These are phyloP conservation scores for Cladophialophora bantiana DNA, from an alignment of 2,329 filamentous ascomycete species.

Conservation along the genomic window DNA sequence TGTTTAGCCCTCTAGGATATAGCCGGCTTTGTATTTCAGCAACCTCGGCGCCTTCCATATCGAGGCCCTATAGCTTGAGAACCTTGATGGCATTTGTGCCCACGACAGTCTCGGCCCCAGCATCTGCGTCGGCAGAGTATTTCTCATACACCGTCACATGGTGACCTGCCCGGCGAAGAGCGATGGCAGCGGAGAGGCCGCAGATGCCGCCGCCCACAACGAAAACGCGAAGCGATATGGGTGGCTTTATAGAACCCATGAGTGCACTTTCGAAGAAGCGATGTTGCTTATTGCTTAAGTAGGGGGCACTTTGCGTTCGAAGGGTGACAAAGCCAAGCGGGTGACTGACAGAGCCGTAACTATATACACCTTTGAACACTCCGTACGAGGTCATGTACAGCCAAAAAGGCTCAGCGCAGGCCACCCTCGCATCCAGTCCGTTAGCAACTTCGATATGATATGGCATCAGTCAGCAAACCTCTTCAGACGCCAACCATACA, in stretches of 20 bases:
- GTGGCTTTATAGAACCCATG: constrained; percentile 7
- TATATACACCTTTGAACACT: background rate
- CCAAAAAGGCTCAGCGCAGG: background rate
- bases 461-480: background rate
- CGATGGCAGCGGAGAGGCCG: constrained; percentile 11
- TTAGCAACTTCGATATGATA: background rate
- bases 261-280: background rate
- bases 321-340: background rate
- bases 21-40: constrained; percentile 8
- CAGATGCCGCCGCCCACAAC: constrained; percentile 13
- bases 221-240: background rate
- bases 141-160: constrained; percentile 14
- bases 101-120: constrained; percentile 6
- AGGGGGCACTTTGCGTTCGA: background rate
- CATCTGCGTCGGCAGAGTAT: constrained; percentile 4
- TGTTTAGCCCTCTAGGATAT: background rate
- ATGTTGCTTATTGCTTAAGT: background rate
- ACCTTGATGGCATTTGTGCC: constrained; percentile 7
- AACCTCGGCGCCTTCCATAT: background rate
- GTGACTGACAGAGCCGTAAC: background rate
- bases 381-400: background rate
- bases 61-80: constrained; percentile 9
- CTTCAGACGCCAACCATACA: background rate
- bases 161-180: constrained; percentile 13
- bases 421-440: background rate